Evolutionary conservation across 352 stramenopile genomes (phyloP), one percentile per base, ranked within the genome.

Genomic region (Globisporangium echinulatum): DNA sequence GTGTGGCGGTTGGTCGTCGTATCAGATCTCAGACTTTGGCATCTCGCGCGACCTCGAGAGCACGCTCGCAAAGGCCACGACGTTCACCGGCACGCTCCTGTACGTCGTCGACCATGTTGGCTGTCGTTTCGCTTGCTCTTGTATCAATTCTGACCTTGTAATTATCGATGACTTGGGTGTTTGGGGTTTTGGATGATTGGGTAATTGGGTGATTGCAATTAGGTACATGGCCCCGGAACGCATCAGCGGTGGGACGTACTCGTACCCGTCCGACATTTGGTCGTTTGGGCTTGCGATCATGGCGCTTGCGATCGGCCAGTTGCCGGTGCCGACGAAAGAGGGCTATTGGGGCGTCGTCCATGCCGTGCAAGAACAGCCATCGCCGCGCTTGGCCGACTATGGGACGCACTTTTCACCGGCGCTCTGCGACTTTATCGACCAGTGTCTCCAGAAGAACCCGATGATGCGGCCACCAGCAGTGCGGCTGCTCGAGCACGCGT

Each of bases 161-260:
- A 3, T 33, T 33, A 33, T 33, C 25, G 25, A 33, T 33, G 25
- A 2, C 2, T 33, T 33, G 25, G 44, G 8, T 38, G 19, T 2
- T 25, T 2, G 19, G 19, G 19, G 19, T 25, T 33, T 33, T 33
- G 25, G 44, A 4, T 38, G 15, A 15, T 40, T 25, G 33, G n/a
- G 49, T 52, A 5, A 10, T 5, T 17, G 54, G 25, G 25, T 33
- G 25, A 33, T 33, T 33, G 25, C 25, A 33, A 33, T 3, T 37
- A 87, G 77, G 14, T 97, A 98, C 68, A 98, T 98, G 92, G 86
- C 86, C 0, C 92, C 92, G 1, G 92, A 98, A 75, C 77, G 93
- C 4, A 97, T 98, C 58, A 93, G 84, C 47, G 88, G 88, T n/a
- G 81, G 85, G 7, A 84, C 77, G 65, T 97, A 97, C 71, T 91